phyloP scores from a whole-genome alignment of 441 rosid genomes.

The Arabidopsis lyrata region DNA sequence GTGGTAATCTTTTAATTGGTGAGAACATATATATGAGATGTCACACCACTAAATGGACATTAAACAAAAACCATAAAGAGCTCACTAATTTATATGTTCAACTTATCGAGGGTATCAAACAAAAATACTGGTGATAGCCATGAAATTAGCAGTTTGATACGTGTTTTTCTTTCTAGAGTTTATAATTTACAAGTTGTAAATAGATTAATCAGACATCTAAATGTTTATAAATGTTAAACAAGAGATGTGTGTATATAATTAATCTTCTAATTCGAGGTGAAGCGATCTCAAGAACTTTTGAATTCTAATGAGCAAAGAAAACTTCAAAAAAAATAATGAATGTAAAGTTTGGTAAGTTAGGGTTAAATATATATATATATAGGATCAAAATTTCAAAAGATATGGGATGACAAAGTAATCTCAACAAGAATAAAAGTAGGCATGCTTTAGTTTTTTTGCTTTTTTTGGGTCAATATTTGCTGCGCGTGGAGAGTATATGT shows the following conservation, averaged over 20 bases:
- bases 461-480: slow-evolving; percentile 36
- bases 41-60: neutral
- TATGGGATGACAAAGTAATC: slow-evolving; percentile 37
- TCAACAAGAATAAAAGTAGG: slow-evolving; percentile 35
- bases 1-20: too few species aligned
- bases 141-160: neutral
- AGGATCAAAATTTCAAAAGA: slow-evolving; percentile 19
- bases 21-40: neutral
- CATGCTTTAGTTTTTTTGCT: slow-evolving; percentile 21
- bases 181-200: neutral
- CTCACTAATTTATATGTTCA: neutral
- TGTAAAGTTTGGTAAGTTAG: slow-evolving; percentile 11
- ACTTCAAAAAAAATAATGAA: neutral
- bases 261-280: neutral
- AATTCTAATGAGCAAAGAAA: neutral
- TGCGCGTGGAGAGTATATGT: slow-evolving; percentile 43
- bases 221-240: neutral
- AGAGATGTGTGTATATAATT: too few species aligned
- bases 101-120: neutral
- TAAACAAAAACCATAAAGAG: neutral
- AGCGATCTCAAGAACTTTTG: neutral
- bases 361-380: neutral
- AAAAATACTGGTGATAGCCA: neutral
- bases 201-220: neutral
- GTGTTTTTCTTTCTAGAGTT: neutral